phyloP scores from a whole-genome alignment of 2,329 filamentous ascomycete genomes.

The Penicillium decumbens region DNA sequence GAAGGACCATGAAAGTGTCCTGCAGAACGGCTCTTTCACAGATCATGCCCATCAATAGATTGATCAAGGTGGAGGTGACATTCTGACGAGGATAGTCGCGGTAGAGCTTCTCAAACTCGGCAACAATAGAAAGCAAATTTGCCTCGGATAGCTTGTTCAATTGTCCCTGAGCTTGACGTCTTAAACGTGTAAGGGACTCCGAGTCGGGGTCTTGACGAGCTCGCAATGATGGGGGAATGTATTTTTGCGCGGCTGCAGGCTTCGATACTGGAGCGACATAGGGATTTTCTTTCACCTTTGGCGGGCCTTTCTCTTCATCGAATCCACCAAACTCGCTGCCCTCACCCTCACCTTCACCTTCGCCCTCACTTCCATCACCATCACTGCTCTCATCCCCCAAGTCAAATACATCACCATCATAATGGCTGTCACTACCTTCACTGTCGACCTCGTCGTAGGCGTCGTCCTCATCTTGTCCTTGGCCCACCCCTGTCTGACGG shows the following conservation, averaged over 20 bases:
- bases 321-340: conserved; percentile 36
- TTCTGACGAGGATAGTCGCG: conserved; percentile 78
- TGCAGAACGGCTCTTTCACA: conserved; percentile 72
- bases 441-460: conserved; percentile 25
- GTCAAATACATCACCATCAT: conserved; percentile 26
- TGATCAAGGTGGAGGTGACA: conserved; percentile 74
- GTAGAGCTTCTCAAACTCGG: conserved; percentile 78
- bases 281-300: conserved; percentile 69
- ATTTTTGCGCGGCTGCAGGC: conserved; percentile 58
- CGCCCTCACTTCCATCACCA: conserved; percentile 28
- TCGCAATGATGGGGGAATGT: conserved; percentile 81
- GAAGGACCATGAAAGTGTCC: conserved; percentile 85
- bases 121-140: conserved; percentile 78
- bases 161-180: conserved; percentile 77
- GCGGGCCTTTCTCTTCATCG: conserved; percentile 40
- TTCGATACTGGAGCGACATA: conserved; percentile 67
- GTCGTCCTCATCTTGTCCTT: conserved; percentile 15
- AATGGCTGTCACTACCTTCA: conserved; percentile 23
- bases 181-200: conserved; percentile 64
- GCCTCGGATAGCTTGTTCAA: conserved; percentile 91
- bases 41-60: conserved; percentile 72
- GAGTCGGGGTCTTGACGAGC: conserved; percentile 59
- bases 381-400: conserved; percentile 23
- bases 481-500: conserved; percentile 9
- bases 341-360: conserved; percentile 31